Percentiles rank a stretch among this genome's conserved stretches.
These are phyloP conservation scores for Arachis monticola DNA, from an alignment of 331 rosid genomes.

Conservation along the genomic window DNA sequence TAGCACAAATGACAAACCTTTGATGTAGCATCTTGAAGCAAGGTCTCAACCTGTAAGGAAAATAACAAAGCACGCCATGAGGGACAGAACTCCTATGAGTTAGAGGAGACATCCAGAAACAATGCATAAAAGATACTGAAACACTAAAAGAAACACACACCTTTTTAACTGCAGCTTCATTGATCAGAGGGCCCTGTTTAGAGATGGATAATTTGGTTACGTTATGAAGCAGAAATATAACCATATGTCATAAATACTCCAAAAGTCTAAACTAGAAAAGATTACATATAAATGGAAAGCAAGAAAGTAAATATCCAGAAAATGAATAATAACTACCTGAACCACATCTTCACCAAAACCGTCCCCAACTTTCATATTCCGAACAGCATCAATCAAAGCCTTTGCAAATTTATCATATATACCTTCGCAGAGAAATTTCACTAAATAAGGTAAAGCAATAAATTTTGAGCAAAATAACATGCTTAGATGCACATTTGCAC, in stretches of 20 bases:
- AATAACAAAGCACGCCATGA: constrained; percentile 40
- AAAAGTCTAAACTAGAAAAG: constrained; percentile 6
- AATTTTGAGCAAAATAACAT: not conserved
- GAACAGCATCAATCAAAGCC: constrained; percentile 75
- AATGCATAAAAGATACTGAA: constrained; percentile 36
- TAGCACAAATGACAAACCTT: constrained; percentile 67
- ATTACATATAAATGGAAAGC: constrained; percentile 20
- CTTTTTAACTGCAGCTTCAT: constrained; percentile 97
- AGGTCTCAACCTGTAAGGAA: constrained; percentile 73
- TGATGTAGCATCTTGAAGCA: constrained; percentile 77
- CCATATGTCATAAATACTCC: constrained; percentile 21
- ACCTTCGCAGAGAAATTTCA: constrained; percentile 53
- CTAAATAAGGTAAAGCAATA: constrained; percentile 1
- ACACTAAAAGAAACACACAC: constrained; percentile 49
- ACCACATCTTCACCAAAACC: constrained; percentile 88
- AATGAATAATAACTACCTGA: constrained; percentile 63
- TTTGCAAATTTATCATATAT: constrained; percentile 82
- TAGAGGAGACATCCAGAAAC: constrained; percentile 27
- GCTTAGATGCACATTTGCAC: constrained; percentile 28
- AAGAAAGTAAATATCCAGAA: constrained; percentile 18
- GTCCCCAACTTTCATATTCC: constrained; percentile 87
- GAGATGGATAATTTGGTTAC: constrained; percentile 44
- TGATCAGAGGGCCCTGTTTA: constrained; percentile 93
- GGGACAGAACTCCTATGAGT: constrained; percentile 3
- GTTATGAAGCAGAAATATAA: constrained; percentile 19